Conservation (phyloP, 495 filamentous ascomycete genomes). For the Poronia punctata region DNA sequence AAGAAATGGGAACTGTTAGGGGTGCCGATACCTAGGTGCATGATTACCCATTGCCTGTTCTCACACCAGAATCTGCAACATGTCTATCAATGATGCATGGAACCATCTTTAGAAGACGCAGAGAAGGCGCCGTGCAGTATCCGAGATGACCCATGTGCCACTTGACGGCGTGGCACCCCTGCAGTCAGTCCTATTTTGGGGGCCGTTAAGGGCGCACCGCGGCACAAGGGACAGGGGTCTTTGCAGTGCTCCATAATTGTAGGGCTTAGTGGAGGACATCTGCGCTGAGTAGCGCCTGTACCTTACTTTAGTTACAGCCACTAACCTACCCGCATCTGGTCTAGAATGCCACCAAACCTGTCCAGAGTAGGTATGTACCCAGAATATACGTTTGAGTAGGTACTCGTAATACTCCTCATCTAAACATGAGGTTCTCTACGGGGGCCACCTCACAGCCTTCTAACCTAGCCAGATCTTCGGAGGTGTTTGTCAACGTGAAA, state of each 20-base stretch:
- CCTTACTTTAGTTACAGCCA: slow-evolving; percentile 9
- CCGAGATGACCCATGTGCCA: neutral
- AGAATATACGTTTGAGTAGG: too few species aligned
- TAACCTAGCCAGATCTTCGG: too few species aligned
- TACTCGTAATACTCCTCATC: too few species aligned
- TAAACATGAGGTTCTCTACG: too few species aligned
- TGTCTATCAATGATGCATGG: slow-evolving; percentile 1
- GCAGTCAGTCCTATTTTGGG: slow-evolving; percentile 15
- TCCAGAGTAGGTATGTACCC: too few species aligned
- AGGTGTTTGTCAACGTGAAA: too few species aligned
- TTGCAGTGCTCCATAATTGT: slow-evolving; percentile 8
- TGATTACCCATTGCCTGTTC: neutral
- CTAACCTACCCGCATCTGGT: neutral
- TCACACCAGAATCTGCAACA: neutral
- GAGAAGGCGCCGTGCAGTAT: neutral
- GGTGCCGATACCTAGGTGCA: too few species aligned
- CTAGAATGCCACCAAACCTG: neutral
- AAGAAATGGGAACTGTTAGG: neutral
- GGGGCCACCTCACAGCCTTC: too few species aligned
- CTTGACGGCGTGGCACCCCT: slow-evolving; percentile 6
- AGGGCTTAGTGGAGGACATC: slow-evolving; percentile 11
- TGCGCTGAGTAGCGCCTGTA: slow-evolving; percentile 7
- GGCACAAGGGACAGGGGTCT: too few species aligned
- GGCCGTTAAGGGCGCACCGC: neutral
- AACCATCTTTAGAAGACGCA: slow-evolving; percentile 7